Base-by-base conservation (phyloP, 306 rosid species). In the Hippophae rhamnoides region DNA sequence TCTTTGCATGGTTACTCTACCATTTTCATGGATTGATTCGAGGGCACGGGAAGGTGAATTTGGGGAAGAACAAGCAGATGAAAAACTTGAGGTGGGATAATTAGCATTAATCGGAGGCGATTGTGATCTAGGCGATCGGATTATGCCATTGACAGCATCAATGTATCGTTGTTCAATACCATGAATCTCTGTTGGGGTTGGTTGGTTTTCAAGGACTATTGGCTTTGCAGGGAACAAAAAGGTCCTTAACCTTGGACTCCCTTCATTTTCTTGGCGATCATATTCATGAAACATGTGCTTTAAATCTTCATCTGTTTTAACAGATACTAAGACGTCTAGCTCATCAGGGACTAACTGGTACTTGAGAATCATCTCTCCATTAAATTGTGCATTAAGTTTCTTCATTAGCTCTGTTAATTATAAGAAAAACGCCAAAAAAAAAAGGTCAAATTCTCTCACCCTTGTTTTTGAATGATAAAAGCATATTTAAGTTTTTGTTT, bases 251-350 rank as follows among this genome's bases (percentile, higher is more conserved):
- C 78, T 64, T 0, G 85, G 65, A 26, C 65, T 46, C 52, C 82
- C 87, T 52, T 71, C 68, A 5, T 50, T 71, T 27, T 64, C 76
- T 5, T 61, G 80, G 0, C 89, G 86, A 43, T 85, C 83, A 7
- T 78, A 72, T 62, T 92, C 98, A 7, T 80, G 74, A 4, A 87
- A 60, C 98, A 92, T 87, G 63, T 83, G 84, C 78, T 80, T 84
- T 3, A 92, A 52, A 60, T 92, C 98, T 41, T 84, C 95, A 9
- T 92, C 73, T 23, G 74, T 66, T 59, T 70, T 72, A 0, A 87
- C 89, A 0, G 96, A 60, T 9, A 92, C 86, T 56, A 85, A 58
- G 3, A 86, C 52, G 47, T 85, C 96, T 9, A 92, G 83, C 58
- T 85, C 98, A 49, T 87, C 86, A 0, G 82, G 66, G 3, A 63